Evolutionary conservation across 306 rosid species (phyloP).

Genomic region (Fagus sylvatica): DNA sequence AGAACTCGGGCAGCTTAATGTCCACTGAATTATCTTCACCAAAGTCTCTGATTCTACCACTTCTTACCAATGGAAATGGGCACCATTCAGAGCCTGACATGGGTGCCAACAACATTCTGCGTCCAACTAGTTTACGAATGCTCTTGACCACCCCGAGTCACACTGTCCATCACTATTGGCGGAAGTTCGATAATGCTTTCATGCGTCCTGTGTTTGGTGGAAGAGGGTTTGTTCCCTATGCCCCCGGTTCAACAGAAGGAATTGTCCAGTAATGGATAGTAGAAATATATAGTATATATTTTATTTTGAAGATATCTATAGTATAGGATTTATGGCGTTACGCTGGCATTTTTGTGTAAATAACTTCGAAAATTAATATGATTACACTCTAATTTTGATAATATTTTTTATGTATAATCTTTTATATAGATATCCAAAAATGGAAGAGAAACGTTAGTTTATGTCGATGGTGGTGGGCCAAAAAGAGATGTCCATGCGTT

Average conservation of each 20-base stretch:
- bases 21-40: slow-evolving; percentile 12
- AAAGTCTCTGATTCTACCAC: slow-evolving; percentile 28
- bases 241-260: slow-evolving; percentile 20
- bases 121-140: slow-evolving; percentile 22
- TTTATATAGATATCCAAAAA: too few species aligned
- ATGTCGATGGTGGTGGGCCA: too few species aligned
- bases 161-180: slow-evolving; percentile 46
- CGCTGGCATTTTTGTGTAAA: not conserved
- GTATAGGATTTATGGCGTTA: not conserved
- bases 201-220: slow-evolving; percentile 75
- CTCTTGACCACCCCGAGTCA: slow-evolving; percentile 21
- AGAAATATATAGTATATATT: not conserved
- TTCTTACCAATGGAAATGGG: slow-evolving; percentile 8
- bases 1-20: not conserved
- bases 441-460: too few species aligned
- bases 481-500: too few species aligned
- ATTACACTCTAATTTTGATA: too few species aligned
- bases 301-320: not conserved
- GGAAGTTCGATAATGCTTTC: slow-evolving; percentile 41
- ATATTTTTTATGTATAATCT: too few species aligned
- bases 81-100: slow-evolving; percentile 31
- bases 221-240: slow-evolving; percentile 41
- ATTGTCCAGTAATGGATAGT: slow-evolving; percentile 5
- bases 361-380: too few species aligned
- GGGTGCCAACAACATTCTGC: slow-evolving; percentile 7